These are phyloP conservation scores for Jamesozyma spencerorum DNA, from an alignment of 805 yeast genomes.

Conservation along the genomic window DNA sequence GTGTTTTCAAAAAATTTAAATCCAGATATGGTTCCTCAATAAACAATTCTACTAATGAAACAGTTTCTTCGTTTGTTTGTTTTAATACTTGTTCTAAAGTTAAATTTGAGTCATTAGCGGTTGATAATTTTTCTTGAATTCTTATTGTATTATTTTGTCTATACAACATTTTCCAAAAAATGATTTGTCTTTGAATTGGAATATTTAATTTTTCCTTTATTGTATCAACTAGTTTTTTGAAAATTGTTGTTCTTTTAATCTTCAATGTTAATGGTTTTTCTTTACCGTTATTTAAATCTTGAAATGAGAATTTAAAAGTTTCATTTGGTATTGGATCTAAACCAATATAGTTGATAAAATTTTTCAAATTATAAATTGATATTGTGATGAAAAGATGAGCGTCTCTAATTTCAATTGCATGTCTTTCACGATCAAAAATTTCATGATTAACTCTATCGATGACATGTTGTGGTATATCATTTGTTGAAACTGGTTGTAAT, in stretches of 20 bases:
- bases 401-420: slow-evolving; percentile 59
- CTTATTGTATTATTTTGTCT: slow-evolving; percentile 67
- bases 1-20: slow-evolving; percentile 11
- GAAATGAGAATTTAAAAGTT: slow-evolving; percentile 36
- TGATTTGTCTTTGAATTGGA: slow-evolving; percentile 32
- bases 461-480: slow-evolving; percentile 59
- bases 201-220: slow-evolving; percentile 39
- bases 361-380: slow-evolving; percentile 43
- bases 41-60: slow-evolving; percentile 48
- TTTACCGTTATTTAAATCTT: slow-evolving; percentile 38
- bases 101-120: slow-evolving; percentile 10
- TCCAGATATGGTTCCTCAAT: slow-evolving; percentile 48
- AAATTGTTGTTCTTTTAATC: slow-evolving; percentile 47
- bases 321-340: slow-evolving; percentile 59
- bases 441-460: slow-evolving; percentile 58
- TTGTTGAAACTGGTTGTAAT: slow-evolving; percentile 47
- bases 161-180: slow-evolving; percentile 57
- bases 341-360: slow-evolving; percentile 55
- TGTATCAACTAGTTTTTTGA: slow-evolving; percentile 41
- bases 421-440: slow-evolving; percentile 42
- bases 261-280: slow-evolving; percentile 41
- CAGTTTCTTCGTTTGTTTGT: slow-evolving; percentile 8
- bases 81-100: slow-evolving; percentile 44
- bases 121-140: slow-evolving; percentile 39
- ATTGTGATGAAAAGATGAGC: slow-evolving; percentile 54